Evolutionary conservation across 495 filamentous ascomycete genomes (phyloP), one percentile per base, ranked within the genome.

Genomic region (Lophium mytilinum): DNA sequence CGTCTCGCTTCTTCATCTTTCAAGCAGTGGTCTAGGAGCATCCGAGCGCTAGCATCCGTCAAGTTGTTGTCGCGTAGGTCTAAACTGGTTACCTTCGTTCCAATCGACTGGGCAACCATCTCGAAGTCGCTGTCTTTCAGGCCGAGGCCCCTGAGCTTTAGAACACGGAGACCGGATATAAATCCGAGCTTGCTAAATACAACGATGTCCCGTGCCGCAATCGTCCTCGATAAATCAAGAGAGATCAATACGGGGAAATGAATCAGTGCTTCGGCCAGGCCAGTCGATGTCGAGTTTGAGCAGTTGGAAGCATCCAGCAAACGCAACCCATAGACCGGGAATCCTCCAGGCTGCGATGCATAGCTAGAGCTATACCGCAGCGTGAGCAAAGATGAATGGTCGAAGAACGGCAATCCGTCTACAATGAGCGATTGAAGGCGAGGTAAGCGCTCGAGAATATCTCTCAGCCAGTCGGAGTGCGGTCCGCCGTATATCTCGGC

Each of bases 401-500:
- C 82, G 62, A 85, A 85, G 56, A 84, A 84, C 0, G 83, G 80
- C 17, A 85, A 69, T 34, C 75, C 75, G 9, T 81, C 78, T 0
- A 85, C 80, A 52, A 85, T 75, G 52, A 86, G 71, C 1, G 76
- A 80, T 61, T 85, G 83, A 17, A 86, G 69, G 37, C 75, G 76
- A 1, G 83, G 83, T 18, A 85, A 67, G 18, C 73, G 77, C 37
- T 82, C 78, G 14, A 86, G 72, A 30, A 85, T 73, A 55, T 86
- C 81, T 47, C 76, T 71, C 17, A 86, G 71, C 83, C 83, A 86
- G 49, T 76, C 78, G 10, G 74, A 72, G 53, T 80, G 78, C 4
- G 82, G 81, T 11, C 81, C 79, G 58, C 77, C 81, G 68, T 84
- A 86, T 42, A 84, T 78, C 64, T 86, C 83, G 7, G 81, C 80